A percentile compares a stretch with the other conserved stretches of the same genome.
Conservation (phyloP, 371 early-diverging fungal genomes). For the Actinomortierella ambigua region DNA sequence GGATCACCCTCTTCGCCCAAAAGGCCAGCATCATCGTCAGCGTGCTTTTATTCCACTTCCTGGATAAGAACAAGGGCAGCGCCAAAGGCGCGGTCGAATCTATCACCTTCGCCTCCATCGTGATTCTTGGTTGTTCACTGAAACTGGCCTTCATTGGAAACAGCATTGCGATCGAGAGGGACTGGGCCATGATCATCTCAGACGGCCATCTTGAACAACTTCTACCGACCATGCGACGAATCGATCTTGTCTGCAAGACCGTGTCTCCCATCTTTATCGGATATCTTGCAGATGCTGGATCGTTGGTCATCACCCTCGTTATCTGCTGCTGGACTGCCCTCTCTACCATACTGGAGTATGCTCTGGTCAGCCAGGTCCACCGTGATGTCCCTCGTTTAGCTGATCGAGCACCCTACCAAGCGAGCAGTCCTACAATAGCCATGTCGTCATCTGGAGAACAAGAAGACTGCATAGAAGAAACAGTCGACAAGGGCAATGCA, state of each 20-base stretch:
- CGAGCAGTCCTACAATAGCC: background rate
- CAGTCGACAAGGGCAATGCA: background rate
- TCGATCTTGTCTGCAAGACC: constrained; percentile 37
- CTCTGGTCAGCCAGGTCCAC: constrained; percentile 27
- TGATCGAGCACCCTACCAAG: constrained; percentile 4
- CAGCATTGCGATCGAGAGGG: constrained; percentile 30
- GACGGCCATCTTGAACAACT: constrained; percentile 25
- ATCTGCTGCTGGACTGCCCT: constrained; percentile 22
- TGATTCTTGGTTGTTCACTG: constrained; percentile 24
- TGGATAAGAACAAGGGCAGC: background rate
- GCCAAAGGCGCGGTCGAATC: background rate
- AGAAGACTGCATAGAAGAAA: background rate
- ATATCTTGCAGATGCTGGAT: constrained; percentile 3
- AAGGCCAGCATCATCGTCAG: constrained; percentile 25
- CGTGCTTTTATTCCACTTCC: constrained; percentile 14
- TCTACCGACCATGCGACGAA: constrained; percentile 29
- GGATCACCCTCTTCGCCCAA: constrained; percentile 17
- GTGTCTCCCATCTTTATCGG: constrained; percentile 25
- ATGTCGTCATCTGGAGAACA: background rate
- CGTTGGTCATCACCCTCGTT: constrained; percentile 7
- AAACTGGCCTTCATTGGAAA: constrained; percentile 30
- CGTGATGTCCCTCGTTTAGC: constrained; percentile 14
- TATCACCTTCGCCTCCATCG: constrained; percentile 13
- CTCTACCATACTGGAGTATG: constrained; percentile 17
- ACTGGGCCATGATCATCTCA: constrained; percentile 35